phyloP scores from a whole-genome alignment of 768 basidiomycete genomes.

The Termitomyces eurrhizus region DNA sequence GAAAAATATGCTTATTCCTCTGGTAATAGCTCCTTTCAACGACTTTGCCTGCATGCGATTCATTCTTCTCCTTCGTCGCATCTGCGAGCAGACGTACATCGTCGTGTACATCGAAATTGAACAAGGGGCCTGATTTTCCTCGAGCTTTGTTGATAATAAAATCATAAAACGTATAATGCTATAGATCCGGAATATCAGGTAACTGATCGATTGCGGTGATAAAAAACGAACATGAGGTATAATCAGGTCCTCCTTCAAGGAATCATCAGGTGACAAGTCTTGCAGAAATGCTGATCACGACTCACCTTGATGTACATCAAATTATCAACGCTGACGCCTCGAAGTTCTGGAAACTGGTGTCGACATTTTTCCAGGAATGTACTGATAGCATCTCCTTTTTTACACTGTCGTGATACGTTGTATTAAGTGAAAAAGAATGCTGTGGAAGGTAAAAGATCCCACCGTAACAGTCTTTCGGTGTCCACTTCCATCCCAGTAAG shows the following conservation, averaged over 20 bases:
- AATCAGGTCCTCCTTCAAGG: slow-evolving; percentile 85
- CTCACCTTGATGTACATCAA: slow-evolving; percentile 96
- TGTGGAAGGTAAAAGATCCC: slow-evolving; percentile 23
- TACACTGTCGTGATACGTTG: slow-evolving; percentile 59
- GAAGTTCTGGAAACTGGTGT: slow-evolving; percentile 87
- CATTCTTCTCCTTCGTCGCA: slow-evolving; percentile 95
- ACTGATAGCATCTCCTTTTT: slow-evolving; percentile 91
- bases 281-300: background rate
- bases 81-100: slow-evolving; percentile 93
- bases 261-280: background rate
- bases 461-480: slow-evolving; percentile 91
- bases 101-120: slow-evolving; percentile 99
- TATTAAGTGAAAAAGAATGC: background rate
- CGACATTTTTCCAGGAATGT: slow-evolving; percentile 91
- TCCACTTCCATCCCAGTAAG: slow-evolving; percentile 98
- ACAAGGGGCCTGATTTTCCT: slow-evolving; percentile 96
- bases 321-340: slow-evolving; percentile 90
- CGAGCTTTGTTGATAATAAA: slow-evolving; percentile 98
- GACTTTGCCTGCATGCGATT: slow-evolving; percentile 98
- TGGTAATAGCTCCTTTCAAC: slow-evolving; percentile 96
- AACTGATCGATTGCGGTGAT: background rate
- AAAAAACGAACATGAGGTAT: slow-evolving; percentile 79
- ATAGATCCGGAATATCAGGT: slow-evolving; percentile 2
- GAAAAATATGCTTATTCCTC: slow-evolving; percentile 96
- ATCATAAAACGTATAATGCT: slow-evolving; percentile 98